phyloP scores from a whole-genome alignment of 208 protist genomes.

The Wallacemonas rigidus region DNA sequence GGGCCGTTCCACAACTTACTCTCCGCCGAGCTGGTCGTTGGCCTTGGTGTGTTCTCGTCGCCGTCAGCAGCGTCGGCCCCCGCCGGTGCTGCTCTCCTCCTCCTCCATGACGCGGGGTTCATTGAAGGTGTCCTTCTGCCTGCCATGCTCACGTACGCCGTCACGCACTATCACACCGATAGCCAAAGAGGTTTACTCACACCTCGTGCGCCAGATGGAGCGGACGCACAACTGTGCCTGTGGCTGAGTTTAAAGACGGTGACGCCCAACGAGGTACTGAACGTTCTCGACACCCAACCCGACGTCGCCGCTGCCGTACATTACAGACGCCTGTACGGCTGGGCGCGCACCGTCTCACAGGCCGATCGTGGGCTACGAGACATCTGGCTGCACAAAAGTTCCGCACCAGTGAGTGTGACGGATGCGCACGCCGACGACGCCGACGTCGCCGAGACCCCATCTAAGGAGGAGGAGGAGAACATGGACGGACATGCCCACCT shows the following conservation, averaged over 20 bases:
- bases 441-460: background rate
- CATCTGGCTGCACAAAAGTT: background rate
- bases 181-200: background rate
- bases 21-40: constrained; percentile 20
- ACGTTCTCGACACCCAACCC: background rate
- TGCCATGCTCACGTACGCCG: constrained; percentile 44
- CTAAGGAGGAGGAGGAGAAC: background rate
- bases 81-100: constrained; percentile 32
- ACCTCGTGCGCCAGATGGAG: background rate
- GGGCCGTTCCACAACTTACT: constrained; percentile 35
- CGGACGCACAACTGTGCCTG: background rate
- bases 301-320: constrained; percentile 6
- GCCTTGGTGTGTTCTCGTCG: constrained; percentile 13
- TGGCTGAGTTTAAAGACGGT: background rate
- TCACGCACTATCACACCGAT: constrained; percentile 2
- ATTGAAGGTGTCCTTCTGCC: constrained; percentile 51
- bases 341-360: background rate
- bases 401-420: background rate
- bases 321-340: constrained; percentile 9
- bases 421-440: background rate
- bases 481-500: background rate
- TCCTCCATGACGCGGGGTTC: constrained; percentile 48
- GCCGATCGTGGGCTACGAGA: background rate
- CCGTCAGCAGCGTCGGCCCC: too few species aligned
- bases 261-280: background rate